Conservation (phyloP, 2,329 filamentous ascomycete genomes). For the Rutstroemia sp. region DNA sequence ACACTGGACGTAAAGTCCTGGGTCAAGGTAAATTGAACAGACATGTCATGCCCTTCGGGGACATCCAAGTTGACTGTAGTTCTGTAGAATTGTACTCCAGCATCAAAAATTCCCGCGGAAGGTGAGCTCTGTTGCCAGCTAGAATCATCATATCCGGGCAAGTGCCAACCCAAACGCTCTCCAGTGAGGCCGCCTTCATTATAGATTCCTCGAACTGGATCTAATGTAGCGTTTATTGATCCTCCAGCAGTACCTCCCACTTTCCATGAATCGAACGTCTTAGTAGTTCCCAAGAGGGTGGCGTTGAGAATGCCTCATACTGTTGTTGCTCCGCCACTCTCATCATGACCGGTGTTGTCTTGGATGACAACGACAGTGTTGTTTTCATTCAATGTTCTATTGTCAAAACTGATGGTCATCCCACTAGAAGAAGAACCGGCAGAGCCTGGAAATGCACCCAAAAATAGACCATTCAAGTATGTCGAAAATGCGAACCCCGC, state of each 20-base stretch:
- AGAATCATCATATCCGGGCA: conserved; percentile 45
- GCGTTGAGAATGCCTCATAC: too few relatives aligned
- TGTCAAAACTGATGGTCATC: too few relatives aligned
- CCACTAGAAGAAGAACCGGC: too few relatives aligned
- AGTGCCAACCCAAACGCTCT: conserved; percentile 50
- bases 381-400: too few relatives aligned
- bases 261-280: neutral
- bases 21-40: neutral
- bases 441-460: too few relatives aligned
- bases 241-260: neutral
- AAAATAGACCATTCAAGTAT: too few relatives aligned
- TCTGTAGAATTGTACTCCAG: neutral
- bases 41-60: neutral
- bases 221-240: neutral
- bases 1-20: neutral
- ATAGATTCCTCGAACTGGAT: neutral
- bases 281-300: too few relatives aligned
- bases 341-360: too few relatives aligned
- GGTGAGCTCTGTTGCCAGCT: neutral
- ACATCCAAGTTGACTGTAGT: neutral
- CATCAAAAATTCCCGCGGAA: neutral
- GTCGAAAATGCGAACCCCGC: too few relatives aligned
- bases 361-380: too few relatives aligned
- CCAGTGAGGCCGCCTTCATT: conserved; percentile 48
- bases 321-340: too few relatives aligned